A percentile compares a stretch with the other conserved stretches of the same genome.
Evolutionary conservation across 1,284 basidiomycete genomes (phyloP).

Genomic region (Cystobasidium slooffiae): DNA sequence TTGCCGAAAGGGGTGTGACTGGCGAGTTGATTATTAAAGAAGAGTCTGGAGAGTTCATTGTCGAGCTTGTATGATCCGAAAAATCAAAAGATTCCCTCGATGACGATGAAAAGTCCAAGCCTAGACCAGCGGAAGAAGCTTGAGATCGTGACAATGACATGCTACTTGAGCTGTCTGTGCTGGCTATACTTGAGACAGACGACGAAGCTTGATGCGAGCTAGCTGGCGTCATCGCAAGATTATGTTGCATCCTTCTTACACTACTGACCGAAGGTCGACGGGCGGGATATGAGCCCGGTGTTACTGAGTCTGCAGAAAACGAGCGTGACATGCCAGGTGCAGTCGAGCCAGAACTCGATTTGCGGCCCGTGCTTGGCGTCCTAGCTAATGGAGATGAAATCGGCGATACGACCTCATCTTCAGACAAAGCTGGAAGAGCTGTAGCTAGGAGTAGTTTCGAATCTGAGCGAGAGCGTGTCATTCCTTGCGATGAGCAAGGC

Average conservation of each 20-base stretch:
- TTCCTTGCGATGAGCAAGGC: constrained; percentile 19
- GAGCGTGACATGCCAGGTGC: constrained; percentile 4
- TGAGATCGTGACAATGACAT: constrained; percentile 32
- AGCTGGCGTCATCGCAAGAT: constrained; percentile 19
- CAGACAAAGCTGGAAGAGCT: constrained; percentile 17
- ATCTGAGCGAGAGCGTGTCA: constrained; percentile 46
- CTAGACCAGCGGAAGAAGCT: constrained; percentile 40
- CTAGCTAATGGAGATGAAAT: constrained; percentile 2
- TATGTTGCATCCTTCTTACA: constrained; percentile 16
- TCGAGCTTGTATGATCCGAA: constrained; percentile 21
- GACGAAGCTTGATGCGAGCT: constrained; percentile 44
- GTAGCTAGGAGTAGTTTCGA: constrained; percentile 26
- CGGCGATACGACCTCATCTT: constrained; percentile 22
- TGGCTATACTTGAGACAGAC: constrained; percentile 48
- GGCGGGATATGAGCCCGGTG: constrained; percentile 40
- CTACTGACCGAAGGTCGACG: constrained; percentile 46
- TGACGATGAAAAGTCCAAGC: constrained; percentile 36
- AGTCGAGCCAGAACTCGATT: background rate
- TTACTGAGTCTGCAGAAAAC: constrained; percentile 28
- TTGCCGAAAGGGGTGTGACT: constrained; percentile 43
- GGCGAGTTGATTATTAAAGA: constrained; percentile 45
- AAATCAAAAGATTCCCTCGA: constrained; percentile 34
- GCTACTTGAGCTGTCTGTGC: constrained; percentile 38
- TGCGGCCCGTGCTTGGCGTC: constrained; percentile 4
- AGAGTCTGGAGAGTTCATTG: constrained; percentile 44